Percentiles rank a stretch among this genome's conserved stretches.
phyloP scores from a whole-genome alignment of 176 grass and related monocot species.

The Aegilops sharonensis region DNA sequence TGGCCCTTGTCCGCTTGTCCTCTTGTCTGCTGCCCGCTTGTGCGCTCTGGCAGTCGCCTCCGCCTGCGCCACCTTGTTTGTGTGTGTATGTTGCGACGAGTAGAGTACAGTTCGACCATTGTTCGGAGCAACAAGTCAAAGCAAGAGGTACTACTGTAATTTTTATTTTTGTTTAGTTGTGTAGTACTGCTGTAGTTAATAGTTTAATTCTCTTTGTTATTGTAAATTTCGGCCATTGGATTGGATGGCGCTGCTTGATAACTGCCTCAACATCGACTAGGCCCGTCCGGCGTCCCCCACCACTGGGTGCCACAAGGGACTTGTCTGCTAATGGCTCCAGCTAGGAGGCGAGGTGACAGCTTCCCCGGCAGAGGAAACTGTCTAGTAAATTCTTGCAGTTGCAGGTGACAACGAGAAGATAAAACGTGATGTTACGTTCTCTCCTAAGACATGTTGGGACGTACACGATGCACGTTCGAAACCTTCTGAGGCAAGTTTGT shows the following conservation, averaged over 20 bases:
- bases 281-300: background rate
- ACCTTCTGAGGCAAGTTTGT: too few relatives aligned
- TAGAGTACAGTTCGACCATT: background rate
- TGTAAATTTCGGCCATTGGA: background rate
- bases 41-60: background rate
- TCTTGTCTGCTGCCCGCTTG: slow-evolving; percentile 33
- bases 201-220: background rate
- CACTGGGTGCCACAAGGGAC: background rate
- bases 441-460: background rate
- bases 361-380: background rate
- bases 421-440: background rate
- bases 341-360: background rate
- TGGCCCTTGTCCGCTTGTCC: slow-evolving; percentile 30
- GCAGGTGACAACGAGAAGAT: background rate
- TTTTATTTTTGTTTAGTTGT: too few relatives aligned
- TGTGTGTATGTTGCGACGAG: background rate
- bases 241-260: background rate
- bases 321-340: background rate
- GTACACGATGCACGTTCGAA: too few relatives aligned
- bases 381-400: background rate
- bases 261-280: background rate
- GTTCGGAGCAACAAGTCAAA: background rate
- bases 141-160: background rate
- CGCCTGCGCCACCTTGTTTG: background rate
- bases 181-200: too few relatives aligned